Conservation (phyloP, 2,329 filamentous ascomycete species). For the Alternaria conjuncta region DNA sequence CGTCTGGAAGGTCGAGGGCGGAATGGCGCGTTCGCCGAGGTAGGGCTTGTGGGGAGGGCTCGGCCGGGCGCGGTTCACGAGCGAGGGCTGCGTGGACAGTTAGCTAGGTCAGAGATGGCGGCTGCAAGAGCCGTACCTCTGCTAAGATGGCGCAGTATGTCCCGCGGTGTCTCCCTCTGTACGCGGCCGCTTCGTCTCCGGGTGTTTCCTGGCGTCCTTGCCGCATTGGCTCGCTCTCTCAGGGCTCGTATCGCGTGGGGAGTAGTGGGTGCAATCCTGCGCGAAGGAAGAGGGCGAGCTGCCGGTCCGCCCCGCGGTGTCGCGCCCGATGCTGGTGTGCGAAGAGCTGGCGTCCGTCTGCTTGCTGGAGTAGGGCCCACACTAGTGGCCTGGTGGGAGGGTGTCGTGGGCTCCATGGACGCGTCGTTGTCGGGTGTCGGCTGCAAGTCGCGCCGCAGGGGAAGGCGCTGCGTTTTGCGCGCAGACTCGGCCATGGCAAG, state of each 20-base stretch:
- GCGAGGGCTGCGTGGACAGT: conserved; percentile 53
- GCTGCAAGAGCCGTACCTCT: conserved; percentile 48
- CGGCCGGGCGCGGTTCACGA: conserved; percentile 53
- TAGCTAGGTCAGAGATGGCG: conserved; percentile 1
- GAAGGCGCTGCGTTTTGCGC: conserved; percentile 44
- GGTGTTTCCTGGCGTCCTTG: conserved; percentile 58
- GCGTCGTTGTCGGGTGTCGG: conserved; percentile 31
- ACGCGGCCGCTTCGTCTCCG: conserved; percentile 56
- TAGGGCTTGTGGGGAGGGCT: conserved; percentile 55
- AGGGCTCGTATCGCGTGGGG: conserved; percentile 63
- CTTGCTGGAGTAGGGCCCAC: conserved; percentile 42
- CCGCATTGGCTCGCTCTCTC: conserved; percentile 58
- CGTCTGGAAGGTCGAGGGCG: conserved; percentile 51
- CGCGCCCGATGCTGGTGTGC: conserved; percentile 45
- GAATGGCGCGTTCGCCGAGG: conserved; percentile 36
- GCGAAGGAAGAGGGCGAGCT: conserved; percentile 41
- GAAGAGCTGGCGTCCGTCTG: conserved; percentile 38
- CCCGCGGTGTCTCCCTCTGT: conserved; percentile 62
- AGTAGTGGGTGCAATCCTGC: conserved; percentile 57
- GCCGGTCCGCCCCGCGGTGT: conserved; percentile 45
- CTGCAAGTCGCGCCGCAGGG: conserved; percentile 37
- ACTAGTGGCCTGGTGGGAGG: conserved; percentile 44
- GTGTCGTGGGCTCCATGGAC: conserved; percentile 36
- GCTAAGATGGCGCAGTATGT: conserved; percentile 60
- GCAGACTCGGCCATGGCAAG: conserved; percentile 46